Conservation (phyloP, 169 alveolate genomes). For the Eimeria tenella region DNA sequence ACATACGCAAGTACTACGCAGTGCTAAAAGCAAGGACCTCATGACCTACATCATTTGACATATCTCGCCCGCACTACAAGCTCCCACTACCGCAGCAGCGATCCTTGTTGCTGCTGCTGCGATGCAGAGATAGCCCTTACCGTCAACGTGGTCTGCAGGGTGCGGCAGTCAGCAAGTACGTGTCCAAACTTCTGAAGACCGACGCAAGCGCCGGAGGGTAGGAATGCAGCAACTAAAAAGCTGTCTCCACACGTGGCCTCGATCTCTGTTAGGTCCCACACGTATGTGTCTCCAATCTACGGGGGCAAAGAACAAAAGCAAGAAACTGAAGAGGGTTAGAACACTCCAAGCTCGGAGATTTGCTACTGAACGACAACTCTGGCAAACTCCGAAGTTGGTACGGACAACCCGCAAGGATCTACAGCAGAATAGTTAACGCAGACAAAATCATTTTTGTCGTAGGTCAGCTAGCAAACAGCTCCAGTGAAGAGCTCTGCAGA, state of each 20-base stretch:
- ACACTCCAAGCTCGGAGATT: no score
- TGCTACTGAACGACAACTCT: no score
- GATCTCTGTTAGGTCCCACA: slow-evolving; percentile 50
- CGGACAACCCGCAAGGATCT: no score
- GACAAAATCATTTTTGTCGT: no score
- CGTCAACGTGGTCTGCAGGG: slow-evolving; percentile 35
- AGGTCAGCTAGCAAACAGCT: no score
- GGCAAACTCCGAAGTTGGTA: no score
- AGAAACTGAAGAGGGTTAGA: neutral
- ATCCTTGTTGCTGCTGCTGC: neutral
- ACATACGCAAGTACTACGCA: neutral
- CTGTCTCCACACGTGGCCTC: slow-evolving; percentile 62
- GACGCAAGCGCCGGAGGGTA: slow-evolving; percentile 69
- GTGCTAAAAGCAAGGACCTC: no score
- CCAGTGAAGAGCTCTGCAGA: no score
- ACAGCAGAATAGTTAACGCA: no score
- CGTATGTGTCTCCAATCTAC: slow-evolving; percentile 50
- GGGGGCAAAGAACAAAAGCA: neutral
- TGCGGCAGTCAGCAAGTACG: slow-evolving; percentile 61
- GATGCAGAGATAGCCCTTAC: neutral
- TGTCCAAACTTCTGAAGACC: slow-evolving; percentile 63
- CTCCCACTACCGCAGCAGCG: no score
- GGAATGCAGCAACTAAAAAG: slow-evolving; percentile 51
- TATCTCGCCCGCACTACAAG: no score
- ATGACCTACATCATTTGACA: no score